phyloP scores from a whole-genome alignment of 371 early-diverging fungal species.

The Circinella minor region DNA sequence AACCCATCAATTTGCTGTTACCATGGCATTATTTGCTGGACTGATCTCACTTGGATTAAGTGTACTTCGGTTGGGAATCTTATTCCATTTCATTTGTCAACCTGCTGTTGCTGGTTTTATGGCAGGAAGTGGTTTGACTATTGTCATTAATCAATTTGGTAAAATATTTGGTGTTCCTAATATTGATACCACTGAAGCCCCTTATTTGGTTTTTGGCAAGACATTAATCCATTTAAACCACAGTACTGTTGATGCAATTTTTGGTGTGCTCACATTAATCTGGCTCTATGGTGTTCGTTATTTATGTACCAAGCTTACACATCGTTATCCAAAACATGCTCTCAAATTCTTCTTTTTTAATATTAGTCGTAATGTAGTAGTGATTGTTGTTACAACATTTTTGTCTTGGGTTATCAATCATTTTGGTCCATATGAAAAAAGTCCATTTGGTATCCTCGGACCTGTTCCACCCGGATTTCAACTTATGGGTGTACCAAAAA shows the following conservation, averaged over 20 bases:
- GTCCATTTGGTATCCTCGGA: constrained; percentile 69
- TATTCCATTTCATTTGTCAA: constrained; percentile 84
- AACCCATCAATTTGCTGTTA: constrained; percentile 42
- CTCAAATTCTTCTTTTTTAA: constrained; percentile 57
- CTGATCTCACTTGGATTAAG: constrained; percentile 70
- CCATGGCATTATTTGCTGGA: constrained; percentile 69
- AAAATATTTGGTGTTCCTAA: constrained; percentile 76
- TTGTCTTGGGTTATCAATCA: constrained; percentile 71
- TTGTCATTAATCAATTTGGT: constrained; percentile 82
- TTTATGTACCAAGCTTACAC: constrained; percentile 39
- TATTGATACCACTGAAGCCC: constrained; percentile 65
- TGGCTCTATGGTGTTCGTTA: constrained; percentile 51
- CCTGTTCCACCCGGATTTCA: constrained; percentile 75
- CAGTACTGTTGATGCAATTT: constrained; percentile 59
- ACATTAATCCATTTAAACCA: constrained; percentile 54
- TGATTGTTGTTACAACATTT: constrained; percentile 76
- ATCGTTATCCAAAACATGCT: constrained; percentile 38
- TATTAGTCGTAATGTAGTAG: constrained; percentile 69
- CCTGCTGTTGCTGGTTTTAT: constrained; percentile 80
- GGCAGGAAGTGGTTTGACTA: constrained; percentile 77
- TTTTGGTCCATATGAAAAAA: constrained; percentile 30
- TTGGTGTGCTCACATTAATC: constrained; percentile 63
- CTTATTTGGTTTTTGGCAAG: constrained; percentile 64
- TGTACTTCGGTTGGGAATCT: constrained; percentile 76
- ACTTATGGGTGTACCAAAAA: constrained; percentile 56